Evolutionary conservation across 345 rosid genomes (phyloP).

Genomic region (Viola odorata): DNA sequence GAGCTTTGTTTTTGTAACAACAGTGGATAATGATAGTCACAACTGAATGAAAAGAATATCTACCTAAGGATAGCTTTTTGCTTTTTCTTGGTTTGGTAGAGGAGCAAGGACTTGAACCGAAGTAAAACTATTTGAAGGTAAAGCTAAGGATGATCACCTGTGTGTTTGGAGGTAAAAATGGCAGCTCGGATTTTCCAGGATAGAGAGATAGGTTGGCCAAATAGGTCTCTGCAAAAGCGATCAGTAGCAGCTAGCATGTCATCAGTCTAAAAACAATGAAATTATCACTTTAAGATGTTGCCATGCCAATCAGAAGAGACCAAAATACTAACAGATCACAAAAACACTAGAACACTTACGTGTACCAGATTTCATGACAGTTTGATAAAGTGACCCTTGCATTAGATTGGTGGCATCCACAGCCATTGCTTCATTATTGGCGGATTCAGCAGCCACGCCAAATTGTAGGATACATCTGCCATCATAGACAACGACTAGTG

Average conservation of each 20-base stretch:
- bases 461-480: constrained; percentile 55
- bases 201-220: constrained; percentile 85
- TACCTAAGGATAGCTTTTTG: too few species aligned
- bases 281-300: constrained; percentile 4
- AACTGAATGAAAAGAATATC: too few species aligned
- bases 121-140: neutral
- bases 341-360: constrained; percentile 41
- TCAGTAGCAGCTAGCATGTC: neutral
- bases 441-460: constrained; percentile 66
- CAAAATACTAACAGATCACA: neutral
- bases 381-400: constrained; percentile 63
- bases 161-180: constrained; percentile 78
- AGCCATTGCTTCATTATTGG: constrained; percentile 25
- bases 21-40: too few species aligned
- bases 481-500: constrained; percentile 63
- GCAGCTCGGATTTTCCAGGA: constrained; percentile 82
- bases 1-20: too few species aligned
- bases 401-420: constrained; percentile 56
- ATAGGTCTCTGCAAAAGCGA: constrained; percentile 60
- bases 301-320: constrained; percentile 1
- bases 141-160: constrained; percentile 39
- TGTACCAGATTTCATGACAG: constrained; percentile 63
- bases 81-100: too few species aligned
- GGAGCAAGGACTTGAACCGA: too few species aligned
- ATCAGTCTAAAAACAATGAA: neutral